Evolutionary conservation across 352 stramenopile genomes (phyloP).

Genomic region (Aphanomyces stellatus): DNA sequence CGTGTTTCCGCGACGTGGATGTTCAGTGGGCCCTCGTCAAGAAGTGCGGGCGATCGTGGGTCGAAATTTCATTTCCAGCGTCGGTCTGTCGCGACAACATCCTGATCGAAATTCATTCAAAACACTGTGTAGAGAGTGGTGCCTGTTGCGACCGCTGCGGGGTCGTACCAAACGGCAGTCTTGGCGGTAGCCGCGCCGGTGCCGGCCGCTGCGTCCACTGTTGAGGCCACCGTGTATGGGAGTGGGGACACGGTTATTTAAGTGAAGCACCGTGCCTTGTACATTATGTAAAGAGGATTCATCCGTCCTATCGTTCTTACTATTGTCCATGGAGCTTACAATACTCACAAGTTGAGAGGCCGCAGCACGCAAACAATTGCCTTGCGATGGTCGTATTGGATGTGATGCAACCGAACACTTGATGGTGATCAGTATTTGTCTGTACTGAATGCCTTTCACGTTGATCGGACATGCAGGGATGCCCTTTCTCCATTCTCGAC

Average conservation of each 20-base stretch:
- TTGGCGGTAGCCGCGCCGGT: background rate
- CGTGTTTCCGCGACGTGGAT: constrained; percentile 43
- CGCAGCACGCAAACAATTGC: no score
- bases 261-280: no score
- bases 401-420: no score
- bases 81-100: background rate
- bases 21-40: constrained; percentile 55
- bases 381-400: no score
- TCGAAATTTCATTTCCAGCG: constrained; percentile 19
- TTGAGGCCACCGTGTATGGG: background rate
- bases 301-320: no score
- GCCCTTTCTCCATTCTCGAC: no score
- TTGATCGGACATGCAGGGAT: no score
- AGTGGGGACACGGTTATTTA: background rate
- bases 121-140: background rate
- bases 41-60: constrained; percentile 50
- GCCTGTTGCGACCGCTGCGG: background rate
- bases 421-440: no score
- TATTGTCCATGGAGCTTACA: no score
- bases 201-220: background rate
- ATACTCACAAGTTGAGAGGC: no score
- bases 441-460: no score
- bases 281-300: background rate
- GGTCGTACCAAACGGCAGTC: background rate
- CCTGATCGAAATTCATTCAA: no score